phyloP scores from a whole-genome alignment of 768 basidiomycete genomes.

The Suillus hirtellus region DNA sequence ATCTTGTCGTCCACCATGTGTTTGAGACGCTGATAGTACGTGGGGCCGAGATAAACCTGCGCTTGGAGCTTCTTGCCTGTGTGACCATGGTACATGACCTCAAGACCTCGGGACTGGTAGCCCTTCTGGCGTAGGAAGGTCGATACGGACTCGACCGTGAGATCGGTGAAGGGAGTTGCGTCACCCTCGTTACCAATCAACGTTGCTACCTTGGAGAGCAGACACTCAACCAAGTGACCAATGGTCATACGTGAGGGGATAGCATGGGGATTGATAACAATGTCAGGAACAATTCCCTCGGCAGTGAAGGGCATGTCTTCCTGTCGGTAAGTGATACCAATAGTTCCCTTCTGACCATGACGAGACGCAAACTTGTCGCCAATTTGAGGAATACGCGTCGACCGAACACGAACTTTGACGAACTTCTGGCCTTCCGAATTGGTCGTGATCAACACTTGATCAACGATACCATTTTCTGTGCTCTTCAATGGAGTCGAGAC shows the following conservation, averaged over 20 bases:
- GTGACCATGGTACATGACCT: conserved; percentile 99
- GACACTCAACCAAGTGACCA: conserved; percentile 97
- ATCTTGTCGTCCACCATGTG: conserved; percentile 99
- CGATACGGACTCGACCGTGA: conserved; percentile 99
- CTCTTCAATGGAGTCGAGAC: conserved; percentile 98
- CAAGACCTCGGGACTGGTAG: conserved; percentile 95
- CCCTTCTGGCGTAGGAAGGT: conserved; percentile 82
- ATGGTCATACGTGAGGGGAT: conserved; percentile 99
- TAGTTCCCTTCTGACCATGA: conserved; percentile 99
- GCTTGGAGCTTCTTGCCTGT: conserved; percentile 98
- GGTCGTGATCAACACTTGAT: conserved; percentile 95
- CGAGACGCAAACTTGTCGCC: conserved; percentile 99
- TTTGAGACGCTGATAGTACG: conserved; percentile 98
- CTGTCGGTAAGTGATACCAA: conserved; percentile 98
- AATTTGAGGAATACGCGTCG: conserved; percentile 95
- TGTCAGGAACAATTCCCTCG: conserved; percentile 94
- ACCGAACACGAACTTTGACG: conserved; percentile 95
- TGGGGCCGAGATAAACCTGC: conserved; percentile 97
- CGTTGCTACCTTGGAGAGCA: conserved; percentile 94
- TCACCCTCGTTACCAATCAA: conserved; percentile 97
- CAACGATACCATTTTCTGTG: conserved; percentile 96
- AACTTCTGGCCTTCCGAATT: conserved; percentile 97
- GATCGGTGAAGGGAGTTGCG: conserved; percentile 96
- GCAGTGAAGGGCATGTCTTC: conserved; percentile 99
- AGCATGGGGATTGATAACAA: conserved; percentile 99